A percentile compares a stretch with the other conserved stretches of the same genome.
These are phyloP conservation scores for Syzygium malaccense DNA, from an alignment of 441 rosid species.

Conservation along the genomic window DNA sequence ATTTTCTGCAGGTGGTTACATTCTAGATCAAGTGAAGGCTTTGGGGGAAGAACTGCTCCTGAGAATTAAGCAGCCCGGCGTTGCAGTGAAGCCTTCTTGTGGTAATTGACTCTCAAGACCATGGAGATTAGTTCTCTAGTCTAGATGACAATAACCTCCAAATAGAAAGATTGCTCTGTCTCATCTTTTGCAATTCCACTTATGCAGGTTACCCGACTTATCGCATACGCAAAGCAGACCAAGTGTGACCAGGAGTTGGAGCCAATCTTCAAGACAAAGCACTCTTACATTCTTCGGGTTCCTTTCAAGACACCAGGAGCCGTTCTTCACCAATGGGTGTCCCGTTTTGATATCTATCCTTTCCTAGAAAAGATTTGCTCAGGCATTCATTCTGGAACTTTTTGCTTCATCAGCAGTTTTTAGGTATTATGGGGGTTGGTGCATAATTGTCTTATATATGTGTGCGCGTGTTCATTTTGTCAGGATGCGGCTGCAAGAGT, in stretches of 20 bases:
- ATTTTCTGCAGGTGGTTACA: constrained; percentile 60
- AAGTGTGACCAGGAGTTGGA: constrained; percentile 73
- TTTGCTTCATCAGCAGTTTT: neutral
- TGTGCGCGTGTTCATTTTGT: neutral
- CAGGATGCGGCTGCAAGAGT: constrained; percentile 63
- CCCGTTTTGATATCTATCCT: constrained; percentile 75
- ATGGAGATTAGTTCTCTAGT: neutral
- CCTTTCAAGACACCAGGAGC: constrained; percentile 64
- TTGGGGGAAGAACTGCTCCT: constrained; percentile 65
- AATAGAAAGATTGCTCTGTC: neutral
- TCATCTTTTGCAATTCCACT: neutral
- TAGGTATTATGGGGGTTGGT: neutral
- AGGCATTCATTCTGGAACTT: constrained; percentile 24
- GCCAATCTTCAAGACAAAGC: constrained; percentile 55
- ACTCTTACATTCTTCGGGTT: constrained; percentile 73
- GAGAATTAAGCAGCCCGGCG: constrained; percentile 65
- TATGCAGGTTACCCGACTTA: constrained; percentile 52
- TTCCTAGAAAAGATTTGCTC: constrained; percentile 62
- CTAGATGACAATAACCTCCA: neutral
- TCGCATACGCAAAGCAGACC: constrained; percentile 76
- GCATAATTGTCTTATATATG: neutral
- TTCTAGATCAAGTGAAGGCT: constrained; percentile 93
- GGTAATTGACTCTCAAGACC: constrained; percentile 25
- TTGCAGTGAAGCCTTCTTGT: constrained; percentile 74
- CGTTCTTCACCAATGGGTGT: constrained; percentile 68